phyloP scores from a whole-genome alignment of 495 filamentous ascomycete species.

The Neurospora terricola region DNA sequence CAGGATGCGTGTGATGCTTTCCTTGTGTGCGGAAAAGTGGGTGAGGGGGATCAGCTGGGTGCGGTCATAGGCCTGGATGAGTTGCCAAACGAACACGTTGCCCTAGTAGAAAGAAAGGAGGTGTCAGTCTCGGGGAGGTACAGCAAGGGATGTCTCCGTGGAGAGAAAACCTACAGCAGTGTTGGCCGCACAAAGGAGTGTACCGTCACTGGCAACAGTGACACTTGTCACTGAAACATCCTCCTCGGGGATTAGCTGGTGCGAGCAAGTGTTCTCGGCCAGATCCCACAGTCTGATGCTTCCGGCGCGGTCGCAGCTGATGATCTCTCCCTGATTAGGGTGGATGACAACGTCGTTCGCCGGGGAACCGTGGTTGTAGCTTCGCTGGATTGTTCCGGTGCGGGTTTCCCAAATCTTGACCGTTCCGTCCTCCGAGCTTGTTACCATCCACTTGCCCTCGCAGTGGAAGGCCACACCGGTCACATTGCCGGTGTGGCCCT shows the following conservation, averaged over 20 bases:
- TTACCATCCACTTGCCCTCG: conserved; percentile 99
- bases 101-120: conserved; percentile 44
- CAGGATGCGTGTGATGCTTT: conserved; percentile 90
- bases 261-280: conserved; percentile 91
- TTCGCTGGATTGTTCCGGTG: conserved; percentile 76
- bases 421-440: conserved; percentile 90
- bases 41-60: conserved; percentile 86
- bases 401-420: conserved; percentile 99
- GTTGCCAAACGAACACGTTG: conserved; percentile 93
- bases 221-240: conserved; percentile 88
- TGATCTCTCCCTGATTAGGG: conserved; percentile 95
- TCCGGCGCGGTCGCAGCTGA: conserved; percentile 86
- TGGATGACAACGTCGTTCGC: conserved; percentile 98
- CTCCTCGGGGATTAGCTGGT: conserved; percentile 93
- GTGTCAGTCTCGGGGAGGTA: neutral
- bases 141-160: neutral
- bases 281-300: conserved; percentile 95
- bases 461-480: conserved; percentile 96
- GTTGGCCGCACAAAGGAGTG: conserved; percentile 90
- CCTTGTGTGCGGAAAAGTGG: conserved; percentile 84
- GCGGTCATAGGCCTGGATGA: conserved; percentile 70
- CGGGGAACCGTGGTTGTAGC: conserved; percentile 76
- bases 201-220: conserved; percentile 90
- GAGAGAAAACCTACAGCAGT: conserved; percentile 53
- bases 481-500: conserved; percentile 90